Conservation (phyloP, 768 basidiomycete genomes). For the Omphalotus guepiniiformis region DNA sequence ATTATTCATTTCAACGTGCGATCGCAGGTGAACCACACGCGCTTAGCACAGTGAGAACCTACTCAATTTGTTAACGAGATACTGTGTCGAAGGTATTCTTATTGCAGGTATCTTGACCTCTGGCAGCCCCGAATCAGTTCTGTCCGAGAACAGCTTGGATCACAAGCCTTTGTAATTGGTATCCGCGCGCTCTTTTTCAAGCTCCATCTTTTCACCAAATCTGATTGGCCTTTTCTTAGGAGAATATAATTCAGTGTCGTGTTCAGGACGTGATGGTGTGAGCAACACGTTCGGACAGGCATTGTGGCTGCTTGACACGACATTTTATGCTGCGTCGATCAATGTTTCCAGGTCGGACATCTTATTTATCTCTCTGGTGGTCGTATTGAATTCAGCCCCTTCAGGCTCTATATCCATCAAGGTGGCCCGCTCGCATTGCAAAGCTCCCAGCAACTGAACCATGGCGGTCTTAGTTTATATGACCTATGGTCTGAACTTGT, state of each 20-base stretch:
- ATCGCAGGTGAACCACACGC: conserved; percentile 49
- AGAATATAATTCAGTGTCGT: conserved; percentile 54
- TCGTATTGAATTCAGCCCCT: neutral
- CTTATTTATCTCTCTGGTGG: neutral
- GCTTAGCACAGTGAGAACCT: conserved; percentile 43
- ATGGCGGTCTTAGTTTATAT: conserved; percentile 42
- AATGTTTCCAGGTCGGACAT: conserved; percentile 42
- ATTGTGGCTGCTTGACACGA: conserved; percentile 47
- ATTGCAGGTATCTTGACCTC: conserved; percentile 48
- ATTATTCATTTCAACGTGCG: neutral
- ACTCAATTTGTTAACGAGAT: too few species aligned
- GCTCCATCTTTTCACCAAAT: neutral
- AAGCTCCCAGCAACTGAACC: conserved; percentile 45
- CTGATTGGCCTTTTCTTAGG: conserved; percentile 23
- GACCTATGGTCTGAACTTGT: conserved; percentile 35
- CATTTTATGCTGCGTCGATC: conserved; percentile 43
- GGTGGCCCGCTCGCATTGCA: conserved; percentile 49
- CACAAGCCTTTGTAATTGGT: conserved; percentile 48
- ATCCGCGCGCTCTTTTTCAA: neutral
- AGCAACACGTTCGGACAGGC: conserved; percentile 55
- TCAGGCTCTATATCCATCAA: conserved; percentile 50
- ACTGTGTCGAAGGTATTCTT: too few species aligned
- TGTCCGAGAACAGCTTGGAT: conserved; percentile 43
- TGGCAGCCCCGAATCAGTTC: conserved; percentile 50
- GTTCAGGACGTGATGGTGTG: conserved; percentile 44